A percentile compares a stretch with the other conserved stretches of the same genome.
Evolutionary conservation across 2,329 filamentous ascomycete genomes (phyloP).

Genomic region (Aspergillus tamarii): DNA sequence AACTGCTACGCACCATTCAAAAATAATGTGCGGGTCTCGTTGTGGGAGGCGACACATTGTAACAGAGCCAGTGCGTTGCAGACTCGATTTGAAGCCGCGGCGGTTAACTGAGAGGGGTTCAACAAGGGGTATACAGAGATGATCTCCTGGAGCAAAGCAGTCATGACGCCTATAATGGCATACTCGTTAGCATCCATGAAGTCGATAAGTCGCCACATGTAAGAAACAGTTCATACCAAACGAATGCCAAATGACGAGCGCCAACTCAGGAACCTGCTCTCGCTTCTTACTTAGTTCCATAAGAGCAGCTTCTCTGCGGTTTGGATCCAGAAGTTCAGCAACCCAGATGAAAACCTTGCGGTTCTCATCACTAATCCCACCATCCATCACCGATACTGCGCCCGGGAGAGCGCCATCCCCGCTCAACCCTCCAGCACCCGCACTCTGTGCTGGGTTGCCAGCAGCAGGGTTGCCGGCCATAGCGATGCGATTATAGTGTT

Average conservation of each 20-base stretch:
- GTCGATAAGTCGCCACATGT: slow-evolving; percentile 5
- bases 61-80: slow-evolving; percentile 95
- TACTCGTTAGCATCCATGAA: slow-evolving; percentile 20
- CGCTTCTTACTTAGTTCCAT: slow-evolving; percentile 98
- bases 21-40: slow-evolving; percentile 91
- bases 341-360: slow-evolving; percentile 91
- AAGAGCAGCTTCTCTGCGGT: slow-evolving; percentile 84
- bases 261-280: slow-evolving; percentile 95
- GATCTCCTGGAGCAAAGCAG: slow-evolving; percentile 93
- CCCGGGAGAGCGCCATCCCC: slow-evolving; percentile 40
- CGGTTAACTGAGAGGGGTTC: slow-evolving; percentile 94
- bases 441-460: slow-evolving; percentile 39
- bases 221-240: slow-evolving; percentile 68
- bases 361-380: slow-evolving; percentile 82
- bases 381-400: slow-evolving; percentile 57
- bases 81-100: slow-evolving; percentile 94
- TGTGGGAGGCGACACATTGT: slow-evolving; percentile 96
- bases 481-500: slow-evolving; percentile 73
- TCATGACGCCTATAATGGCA: slow-evolving; percentile 80
- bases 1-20: slow-evolving; percentile 70
- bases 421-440: slow-evolving; percentile 51
- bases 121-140: slow-evolving; percentile 97
- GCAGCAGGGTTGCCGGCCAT: slow-evolving; percentile 62
- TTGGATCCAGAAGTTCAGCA: slow-evolving; percentile 84
- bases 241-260: slow-evolving; percentile 96